Conservation (phyloP, 768 basidiomycete genomes). For the Rhodotorula sphaerocarpa region DNA sequence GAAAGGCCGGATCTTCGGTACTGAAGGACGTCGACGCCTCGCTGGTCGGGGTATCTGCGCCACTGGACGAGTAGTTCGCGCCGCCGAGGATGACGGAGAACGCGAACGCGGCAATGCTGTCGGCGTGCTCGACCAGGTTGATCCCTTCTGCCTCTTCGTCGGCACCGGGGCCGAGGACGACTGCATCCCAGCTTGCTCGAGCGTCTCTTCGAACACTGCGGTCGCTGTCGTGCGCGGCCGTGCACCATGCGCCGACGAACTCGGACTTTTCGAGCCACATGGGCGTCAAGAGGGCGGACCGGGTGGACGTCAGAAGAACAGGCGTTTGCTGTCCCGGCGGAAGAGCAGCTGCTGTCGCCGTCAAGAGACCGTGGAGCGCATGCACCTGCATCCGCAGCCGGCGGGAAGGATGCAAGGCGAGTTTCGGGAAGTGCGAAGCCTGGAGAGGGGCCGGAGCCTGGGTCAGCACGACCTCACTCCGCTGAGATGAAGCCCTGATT, state of each 20-base stretch:
- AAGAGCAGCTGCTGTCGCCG: too few relatives aligned
- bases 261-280: slow-evolving; percentile 52
- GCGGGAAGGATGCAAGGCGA: slow-evolving; percentile 71
- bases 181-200: slow-evolving; percentile 29
- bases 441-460: slow-evolving; percentile 39
- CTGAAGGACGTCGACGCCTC: not conserved
- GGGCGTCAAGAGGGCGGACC: slow-evolving; percentile 51
- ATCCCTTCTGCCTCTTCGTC: slow-evolving; percentile 8
- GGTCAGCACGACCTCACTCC: not conserved
- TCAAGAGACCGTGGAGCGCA: slow-evolving; percentile 60
- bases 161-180: not conserved
- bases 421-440: slow-evolving; percentile 77
- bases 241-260: slow-evolving; percentile 62
- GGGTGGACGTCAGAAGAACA: slow-evolving; percentile 47
- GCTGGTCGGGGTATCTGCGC: not conserved
- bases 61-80: not conserved
- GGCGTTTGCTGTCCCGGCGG: too few relatives aligned
- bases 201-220: slow-evolving; percentile 53
- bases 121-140: slow-evolving; percentile 21
- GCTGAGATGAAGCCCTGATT: too few relatives aligned
- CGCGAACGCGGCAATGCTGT: slow-evolving; percentile 17
- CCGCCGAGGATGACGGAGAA: slow-evolving; percentile 14
- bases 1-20: slow-evolving; percentile 22
- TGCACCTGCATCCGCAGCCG: slow-evolving; percentile 60
- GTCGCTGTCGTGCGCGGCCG: slow-evolving; percentile 65